Conservation (phyloP, 257 asterid genomes). For the Gardenia jasminoides region DNA sequence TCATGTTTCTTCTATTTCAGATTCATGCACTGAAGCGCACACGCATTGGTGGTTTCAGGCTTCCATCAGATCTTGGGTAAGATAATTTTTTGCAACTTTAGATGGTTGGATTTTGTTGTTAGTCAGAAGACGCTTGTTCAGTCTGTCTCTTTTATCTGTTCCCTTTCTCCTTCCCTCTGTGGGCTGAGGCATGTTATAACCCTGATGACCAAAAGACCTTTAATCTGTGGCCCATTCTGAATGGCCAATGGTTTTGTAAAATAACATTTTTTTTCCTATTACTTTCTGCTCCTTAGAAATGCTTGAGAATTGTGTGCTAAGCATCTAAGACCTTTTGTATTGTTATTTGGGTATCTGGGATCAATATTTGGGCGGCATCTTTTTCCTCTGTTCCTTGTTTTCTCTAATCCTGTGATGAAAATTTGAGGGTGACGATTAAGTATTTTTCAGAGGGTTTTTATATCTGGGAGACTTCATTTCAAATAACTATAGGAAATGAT, state of each 20-base stretch:
- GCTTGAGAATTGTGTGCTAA: no score
- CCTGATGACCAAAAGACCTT: not conserved
- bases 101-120: not conserved
- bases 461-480: not conserved
- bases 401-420: not conserved
- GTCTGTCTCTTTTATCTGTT: not conserved
- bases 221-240: not conserved
- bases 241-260: not conserved
- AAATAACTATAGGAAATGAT: no score
- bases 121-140: not conserved
- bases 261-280: no score
- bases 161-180: not conserved
- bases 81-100: slow-evolving; percentile 19
- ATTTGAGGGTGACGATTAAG: not conserved
- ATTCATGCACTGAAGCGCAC: slow-evolving; percentile 85
- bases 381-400: not conserved
- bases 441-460: no score
- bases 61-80: slow-evolving; percentile 89
- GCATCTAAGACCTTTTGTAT: no score
- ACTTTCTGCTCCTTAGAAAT: not conserved
- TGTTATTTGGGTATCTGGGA: not conserved
- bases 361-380: no score
- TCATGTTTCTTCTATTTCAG: slow-evolving; percentile 43
- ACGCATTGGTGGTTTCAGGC: slow-evolving; percentile 91
- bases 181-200: not conserved